These are phyloP conservation scores for Colletotrichum cereale DNA, from an alignment of 2,329 filamentous ascomycete species.

Conservation along the genomic window DNA sequence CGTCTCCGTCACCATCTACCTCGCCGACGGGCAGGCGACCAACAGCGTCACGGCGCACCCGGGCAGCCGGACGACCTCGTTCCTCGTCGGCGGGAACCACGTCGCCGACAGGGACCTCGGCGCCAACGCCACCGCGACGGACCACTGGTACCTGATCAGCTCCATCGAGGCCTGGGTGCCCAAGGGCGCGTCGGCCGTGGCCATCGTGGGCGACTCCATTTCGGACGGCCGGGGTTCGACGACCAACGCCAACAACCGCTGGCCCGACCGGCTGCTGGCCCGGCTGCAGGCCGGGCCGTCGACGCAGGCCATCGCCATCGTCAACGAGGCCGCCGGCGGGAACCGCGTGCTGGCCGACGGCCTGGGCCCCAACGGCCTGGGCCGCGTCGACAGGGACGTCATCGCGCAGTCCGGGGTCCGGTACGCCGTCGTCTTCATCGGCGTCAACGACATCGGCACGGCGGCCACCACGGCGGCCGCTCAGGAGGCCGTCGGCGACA, in stretches of 20 bases:
- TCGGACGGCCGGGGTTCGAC: conserved; percentile 73
- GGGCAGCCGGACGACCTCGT: conserved; percentile 70
- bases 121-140: conserved; percentile 45
- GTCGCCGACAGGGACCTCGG: conserved; percentile 57
- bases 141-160: conserved; percentile 71
- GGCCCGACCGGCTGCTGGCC: conserved; percentile 57
- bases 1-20: conserved; percentile 69
- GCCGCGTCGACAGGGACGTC: conserved; percentile 70
- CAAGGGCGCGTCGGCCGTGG: conserved; percentile 55
- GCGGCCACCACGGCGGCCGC: conserved; percentile 55
- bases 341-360: conserved; percentile 72
- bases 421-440: conserved; percentile 71
- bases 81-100: conserved; percentile 65
- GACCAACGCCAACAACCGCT: conserved; percentile 67
- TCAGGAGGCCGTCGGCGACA: conserved; percentile 60
- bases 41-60: conserved; percentile 71
- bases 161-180: conserved; percentile 67
- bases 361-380: conserved; percentile 68
- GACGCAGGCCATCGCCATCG: conserved; percentile 59
- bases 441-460: conserved; percentile 74
- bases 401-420: conserved; percentile 65
- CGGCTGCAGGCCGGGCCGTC: conserved; percentile 55
- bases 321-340: conserved; percentile 74
- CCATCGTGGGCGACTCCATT: conserved; percentile 75
- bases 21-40: conserved; percentile 65